Evolutionary conservation across 192 early-diverging fungal genomes (phyloP).

Genomic region (Entomortierella chlamydospora): DNA sequence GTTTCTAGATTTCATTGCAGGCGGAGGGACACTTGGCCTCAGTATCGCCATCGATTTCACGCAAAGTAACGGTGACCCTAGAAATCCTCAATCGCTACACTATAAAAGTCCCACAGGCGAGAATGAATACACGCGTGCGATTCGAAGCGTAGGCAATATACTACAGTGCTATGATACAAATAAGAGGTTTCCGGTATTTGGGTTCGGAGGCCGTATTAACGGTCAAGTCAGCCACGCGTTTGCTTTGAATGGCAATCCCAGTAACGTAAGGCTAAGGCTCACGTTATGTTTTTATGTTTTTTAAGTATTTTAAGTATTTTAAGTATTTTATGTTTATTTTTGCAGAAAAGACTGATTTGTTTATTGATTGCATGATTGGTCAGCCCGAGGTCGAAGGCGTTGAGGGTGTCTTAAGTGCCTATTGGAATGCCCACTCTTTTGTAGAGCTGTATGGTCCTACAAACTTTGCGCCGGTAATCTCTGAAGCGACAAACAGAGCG

Average conservation of each 20-base stretch:
- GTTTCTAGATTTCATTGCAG: slow-evolving; percentile 66
- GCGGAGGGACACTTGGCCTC: slow-evolving; percentile 59
- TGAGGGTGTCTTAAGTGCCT: slow-evolving; percentile 60
- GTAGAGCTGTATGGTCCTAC: slow-evolving; percentile 64
- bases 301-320: too few relatives aligned
- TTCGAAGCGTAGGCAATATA: slow-evolving; percentile 60
- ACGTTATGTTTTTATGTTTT: not conserved
- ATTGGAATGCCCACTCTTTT: slow-evolving; percentile 50
- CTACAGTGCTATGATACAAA: slow-evolving; percentile 65
- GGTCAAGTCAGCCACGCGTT: slow-evolving; percentile 59
- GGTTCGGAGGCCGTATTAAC: slow-evolving; percentile 64
- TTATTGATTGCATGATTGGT: not conserved
- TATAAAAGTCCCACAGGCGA: slow-evolving; percentile 39
- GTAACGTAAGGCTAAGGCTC: slow-evolving; percentile 27
- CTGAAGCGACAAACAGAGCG: slow-evolving; percentile 14
- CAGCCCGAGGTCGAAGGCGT: slow-evolving; percentile 67
- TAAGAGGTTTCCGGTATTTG: slow-evolving; percentile 61
- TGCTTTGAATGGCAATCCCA: slow-evolving; percentile 55
- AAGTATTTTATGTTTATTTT: not conserved
- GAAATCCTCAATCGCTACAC: slow-evolving; percentile 57
- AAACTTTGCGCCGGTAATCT: slow-evolving; percentile 63
- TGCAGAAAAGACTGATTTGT: not conserved
- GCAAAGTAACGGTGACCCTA: slow-evolving; percentile 61
- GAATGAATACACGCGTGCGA: slow-evolving; percentile 65
- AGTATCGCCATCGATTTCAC: slow-evolving; percentile 69